Evolutionary conservation across 2,329 filamentous ascomycete genomes (phyloP).

Genomic region (Coniella lustricola): DNA sequence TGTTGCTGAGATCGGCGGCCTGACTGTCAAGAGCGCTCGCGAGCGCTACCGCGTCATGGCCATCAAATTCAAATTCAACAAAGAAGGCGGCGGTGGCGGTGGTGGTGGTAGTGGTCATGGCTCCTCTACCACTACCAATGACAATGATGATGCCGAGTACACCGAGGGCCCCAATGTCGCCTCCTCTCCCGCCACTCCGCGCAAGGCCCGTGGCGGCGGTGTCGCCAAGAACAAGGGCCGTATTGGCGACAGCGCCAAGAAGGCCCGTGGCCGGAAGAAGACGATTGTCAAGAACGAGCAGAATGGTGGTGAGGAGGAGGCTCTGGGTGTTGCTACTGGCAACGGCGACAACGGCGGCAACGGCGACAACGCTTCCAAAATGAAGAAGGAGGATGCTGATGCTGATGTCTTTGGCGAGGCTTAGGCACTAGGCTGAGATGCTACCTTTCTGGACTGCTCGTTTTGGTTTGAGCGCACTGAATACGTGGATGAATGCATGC

Average conservation of each 20-base stretch:
- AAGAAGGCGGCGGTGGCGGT: neutral
- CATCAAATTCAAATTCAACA: slow-evolving; percentile 12
- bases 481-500: no score
- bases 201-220: slow-evolving; percentile 3
- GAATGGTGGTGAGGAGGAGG: neutral
- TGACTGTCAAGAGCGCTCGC: slow-evolving; percentile 8
- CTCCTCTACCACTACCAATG: no score
- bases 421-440: no score
- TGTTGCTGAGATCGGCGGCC: slow-evolving; percentile 1
- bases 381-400: neutral
- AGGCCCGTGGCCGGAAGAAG: neutral
- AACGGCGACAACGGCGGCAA: neutral
- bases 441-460: no score
- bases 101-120: no score
- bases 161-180: neutral
- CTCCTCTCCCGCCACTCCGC: neutral
- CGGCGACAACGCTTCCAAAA: neutral
- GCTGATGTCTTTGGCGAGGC: neutral
- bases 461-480: no score
- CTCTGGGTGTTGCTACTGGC: neutral
- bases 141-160: no score
- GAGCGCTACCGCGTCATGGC: slow-evolving; percentile 18
- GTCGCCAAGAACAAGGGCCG: slow-evolving; percentile 8
- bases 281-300: neutral
- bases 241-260: slow-evolving; percentile 3